These are phyloP conservation scores for Leccinum longicurvipes DNA, from an alignment of 768 basidiomycete species.

Conservation along the genomic window DNA sequence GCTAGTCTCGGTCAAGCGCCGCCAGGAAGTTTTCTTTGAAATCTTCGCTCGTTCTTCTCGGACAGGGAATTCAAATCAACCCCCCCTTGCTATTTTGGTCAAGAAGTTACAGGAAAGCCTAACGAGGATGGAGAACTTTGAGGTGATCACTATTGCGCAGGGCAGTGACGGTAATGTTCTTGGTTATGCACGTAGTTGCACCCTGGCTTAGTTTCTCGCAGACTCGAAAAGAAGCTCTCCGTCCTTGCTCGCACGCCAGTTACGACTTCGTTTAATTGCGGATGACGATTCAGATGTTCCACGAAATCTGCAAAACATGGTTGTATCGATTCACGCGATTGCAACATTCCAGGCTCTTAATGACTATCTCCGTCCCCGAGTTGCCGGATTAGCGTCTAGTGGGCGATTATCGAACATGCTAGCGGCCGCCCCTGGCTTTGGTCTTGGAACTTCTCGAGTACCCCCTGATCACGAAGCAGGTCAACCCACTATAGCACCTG, in stretches of 20 bases:
- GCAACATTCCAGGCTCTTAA: slow-evolving; percentile 97
- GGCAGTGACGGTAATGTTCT: slow-evolving; percentile 63
- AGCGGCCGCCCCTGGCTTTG: slow-evolving; percentile 72
- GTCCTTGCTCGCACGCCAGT: slow-evolving; percentile 85
- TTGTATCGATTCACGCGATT: slow-evolving; percentile 96
- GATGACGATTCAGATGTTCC: slow-evolving; percentile 89
- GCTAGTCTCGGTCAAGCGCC: slow-evolving; percentile 58
- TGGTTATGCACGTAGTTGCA: background rate
- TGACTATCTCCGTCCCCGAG: slow-evolving; percentile 90
- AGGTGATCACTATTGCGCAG: slow-evolving; percentile 86
- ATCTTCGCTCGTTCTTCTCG: slow-evolving; percentile 63
- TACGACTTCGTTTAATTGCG: slow-evolving; percentile 86
- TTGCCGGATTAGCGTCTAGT: slow-evolving; percentile 65
- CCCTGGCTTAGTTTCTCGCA: slow-evolving; percentile 24
- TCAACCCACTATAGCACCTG: slow-evolving; percentile 27
- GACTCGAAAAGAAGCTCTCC: slow-evolving; percentile 91
- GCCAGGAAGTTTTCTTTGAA: slow-evolving; percentile 78
- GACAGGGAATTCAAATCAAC: slow-evolving; percentile 43
- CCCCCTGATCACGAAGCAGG: slow-evolving; percentile 33
- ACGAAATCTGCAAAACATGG: slow-evolving; percentile 81
- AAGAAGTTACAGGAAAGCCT: slow-evolving; percentile 96
- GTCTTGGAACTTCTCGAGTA: slow-evolving; percentile 43
- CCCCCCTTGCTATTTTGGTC: slow-evolving; percentile 73
- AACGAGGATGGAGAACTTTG: slow-evolving; percentile 93
- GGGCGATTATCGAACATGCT: slow-evolving; percentile 82